Base-by-base conservation (phyloP, 306 rosid species). In the Neltuma alba region DNA sequence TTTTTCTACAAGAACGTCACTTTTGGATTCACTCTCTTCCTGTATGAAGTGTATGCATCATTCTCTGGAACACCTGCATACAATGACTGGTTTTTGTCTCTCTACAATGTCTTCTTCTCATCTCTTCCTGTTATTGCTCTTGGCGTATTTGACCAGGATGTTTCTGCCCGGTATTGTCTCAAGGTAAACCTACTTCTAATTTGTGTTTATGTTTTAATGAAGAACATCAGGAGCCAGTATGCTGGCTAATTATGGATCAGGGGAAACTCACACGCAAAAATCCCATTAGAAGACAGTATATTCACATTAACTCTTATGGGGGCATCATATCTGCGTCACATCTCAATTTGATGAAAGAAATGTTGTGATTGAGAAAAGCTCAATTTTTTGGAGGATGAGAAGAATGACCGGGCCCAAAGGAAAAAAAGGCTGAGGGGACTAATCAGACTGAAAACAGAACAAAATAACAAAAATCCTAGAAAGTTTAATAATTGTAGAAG, bases 71-170 rank as follows among this genome's bases (percentile, higher is more conserved):
- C 76, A 50, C 89, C 97, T 76, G 94, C 89, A 55, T 96, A 96
- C 86, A 91, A 93, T 82, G 99, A 96, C 79, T 96, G 99, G 99
- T 91, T 90, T 84, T 80, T 96, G 86, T 89, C 99, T 7, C 88
- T 96, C 45, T 96, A 89, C 67, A 93, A 93, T 41, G 88, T 96
- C 68, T 86, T 91, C 83, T 96, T 96, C 87, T 96, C 99, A 20
- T 86, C 99, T 16, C 86, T 96, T 81, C 99, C 99, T 0, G 99
- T 91, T 77, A 78, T 96, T 72, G 93, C 98, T 52, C 86, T 96
- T 70, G 99, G 99, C 44, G 91, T 96, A 65, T 90, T 91, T 77
- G 99, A 93, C 85, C 99, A 96, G 86, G 99, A 96, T 73, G 96
- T 96, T 30, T 96, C 99, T 36, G 89, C 98, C 30, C 86, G 94